Base-by-base conservation (phyloP, 306 rosid genomes). In the Rosa rugosa region DNA sequence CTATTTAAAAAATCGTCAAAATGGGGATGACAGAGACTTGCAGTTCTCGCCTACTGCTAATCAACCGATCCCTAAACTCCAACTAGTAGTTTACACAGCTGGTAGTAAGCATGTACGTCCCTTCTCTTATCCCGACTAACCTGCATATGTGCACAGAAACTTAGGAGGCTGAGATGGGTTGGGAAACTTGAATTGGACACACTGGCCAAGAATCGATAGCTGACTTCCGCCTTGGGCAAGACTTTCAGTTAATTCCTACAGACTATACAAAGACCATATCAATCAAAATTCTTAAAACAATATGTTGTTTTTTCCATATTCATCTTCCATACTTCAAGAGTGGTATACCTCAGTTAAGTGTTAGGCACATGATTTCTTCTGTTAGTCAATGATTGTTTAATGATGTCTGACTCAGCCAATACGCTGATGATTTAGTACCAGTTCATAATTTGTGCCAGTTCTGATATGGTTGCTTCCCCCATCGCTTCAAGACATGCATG, bases 401-500 rank as follows among this genome's bases (percentile, higher is more conserved):
- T 27, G 63, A 63, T 16, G 42, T 59, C 56, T 41, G 18, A 64
- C 79, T 20, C 62, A 0, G 79, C 22, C 49, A 49, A 46, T 11
- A 46, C 0, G 18, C 34, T 76, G 49, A 31, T 63, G 47, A 46
- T 46, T 56, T 5, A 12, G 47, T 12, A 59, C 27, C 72, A 73
- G 72, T 69, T 94, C 84, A 92, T 71, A 85, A 82, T 72, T 92
- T 89, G 80, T 81, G 90, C 94, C 95, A 86, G 75, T 84, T 91
- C 71, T 91, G 91, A 86, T 92, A 92, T 0, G 97, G 97, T 77
- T 94, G 97, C 88, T 94, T 94, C 70, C 97, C 99, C 73, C 83
- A 86, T 51, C 91, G 89, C 84, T 91, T 94, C 89, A 92, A 86
- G 74, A 87, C 80, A 81, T 89, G 89, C 93, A 94, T 87, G 83